phyloP scores from a whole-genome alignment of 2,329 filamentous ascomycete genomes.

The Diaporthe helianthi region DNA sequence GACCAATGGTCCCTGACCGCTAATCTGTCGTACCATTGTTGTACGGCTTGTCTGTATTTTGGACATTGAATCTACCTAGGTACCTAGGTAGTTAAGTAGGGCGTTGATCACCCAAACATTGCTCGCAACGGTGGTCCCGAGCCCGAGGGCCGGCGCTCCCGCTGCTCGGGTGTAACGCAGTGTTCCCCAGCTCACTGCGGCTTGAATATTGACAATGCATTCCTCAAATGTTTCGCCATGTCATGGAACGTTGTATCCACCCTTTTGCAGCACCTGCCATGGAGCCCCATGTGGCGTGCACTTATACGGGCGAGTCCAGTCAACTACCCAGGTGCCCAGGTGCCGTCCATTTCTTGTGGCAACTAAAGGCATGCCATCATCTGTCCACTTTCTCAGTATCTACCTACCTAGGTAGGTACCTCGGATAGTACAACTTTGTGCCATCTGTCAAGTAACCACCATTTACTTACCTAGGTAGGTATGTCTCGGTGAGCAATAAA shows the following conservation, averaged over 20 bases:
- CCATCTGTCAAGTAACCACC: background rate
- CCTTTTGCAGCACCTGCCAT: background rate
- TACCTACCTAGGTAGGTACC: too few species aligned
- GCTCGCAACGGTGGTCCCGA: background rate
- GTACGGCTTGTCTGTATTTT: background rate
- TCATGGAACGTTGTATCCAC: conserved; percentile 10
- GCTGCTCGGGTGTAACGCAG: background rate
- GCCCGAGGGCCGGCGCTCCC: background rate
- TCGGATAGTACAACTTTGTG: too few species aligned
- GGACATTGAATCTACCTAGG: background rate
- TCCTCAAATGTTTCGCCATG: background rate
- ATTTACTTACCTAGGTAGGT: too few species aligned
- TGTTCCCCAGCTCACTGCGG: background rate
- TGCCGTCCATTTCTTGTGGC: background rate
- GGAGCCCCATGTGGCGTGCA: background rate
- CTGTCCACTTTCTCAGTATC: background rate
- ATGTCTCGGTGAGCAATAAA: background rate
- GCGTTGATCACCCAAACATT: background rate
- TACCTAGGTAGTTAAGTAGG: background rate
- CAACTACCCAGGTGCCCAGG: too few species aligned
- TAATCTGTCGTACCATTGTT: background rate
- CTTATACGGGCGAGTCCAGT: background rate
- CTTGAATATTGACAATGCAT: conserved; percentile 19
- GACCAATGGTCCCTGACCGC: conserved; percentile 10
- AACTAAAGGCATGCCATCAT: background rate